phyloP scores from a whole-genome alignment of 371 early-diverging fungal species.

The Massospora cicadina region DNA sequence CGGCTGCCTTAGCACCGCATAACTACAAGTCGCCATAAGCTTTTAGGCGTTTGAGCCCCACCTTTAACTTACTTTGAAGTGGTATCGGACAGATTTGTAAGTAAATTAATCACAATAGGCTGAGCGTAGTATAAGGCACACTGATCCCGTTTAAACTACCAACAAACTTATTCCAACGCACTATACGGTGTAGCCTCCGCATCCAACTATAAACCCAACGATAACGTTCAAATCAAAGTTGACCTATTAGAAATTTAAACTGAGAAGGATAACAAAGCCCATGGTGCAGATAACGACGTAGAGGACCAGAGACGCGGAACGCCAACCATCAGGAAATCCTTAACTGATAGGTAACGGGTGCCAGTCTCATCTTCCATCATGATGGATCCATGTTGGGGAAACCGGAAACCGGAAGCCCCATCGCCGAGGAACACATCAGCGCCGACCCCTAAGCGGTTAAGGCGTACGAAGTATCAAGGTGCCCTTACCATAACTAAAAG shows the following conservation, averaged over 20 bases:
- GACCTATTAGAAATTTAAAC: constrained; percentile 28
- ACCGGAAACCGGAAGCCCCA: constrained; percentile 88
- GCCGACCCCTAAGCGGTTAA: constrained; percentile 28
- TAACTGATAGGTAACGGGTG: constrained; percentile 59
- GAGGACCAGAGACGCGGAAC: constrained; percentile 48
- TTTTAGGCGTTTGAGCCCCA: no score
- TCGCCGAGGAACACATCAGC: constrained; percentile 67
- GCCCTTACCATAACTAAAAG: constrained; percentile 81
- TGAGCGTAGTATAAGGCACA: no score
- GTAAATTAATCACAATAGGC: neutral
- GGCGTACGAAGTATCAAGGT: constrained; percentile 24
- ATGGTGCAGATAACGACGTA: constrained; percentile 51
- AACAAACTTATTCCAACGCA: no score
- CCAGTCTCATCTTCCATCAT: constrained; percentile 83
- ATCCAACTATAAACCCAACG: no score
- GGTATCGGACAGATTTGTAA: no score
- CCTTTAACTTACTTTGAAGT: no score
- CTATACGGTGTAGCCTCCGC: no score
- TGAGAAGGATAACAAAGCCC: constrained; percentile 49
- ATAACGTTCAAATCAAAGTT: no score
- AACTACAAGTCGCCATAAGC: no score
- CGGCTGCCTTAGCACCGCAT: no score
- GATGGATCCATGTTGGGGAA: constrained; percentile 96
- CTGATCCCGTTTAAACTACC: no score
- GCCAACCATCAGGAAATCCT: constrained; percentile 74